Evolutionary conservation across 805 yeast genomes (phyloP), one percentile per base, ranked within the genome.

Genomic region (Yarrowia osloensis): DNA sequence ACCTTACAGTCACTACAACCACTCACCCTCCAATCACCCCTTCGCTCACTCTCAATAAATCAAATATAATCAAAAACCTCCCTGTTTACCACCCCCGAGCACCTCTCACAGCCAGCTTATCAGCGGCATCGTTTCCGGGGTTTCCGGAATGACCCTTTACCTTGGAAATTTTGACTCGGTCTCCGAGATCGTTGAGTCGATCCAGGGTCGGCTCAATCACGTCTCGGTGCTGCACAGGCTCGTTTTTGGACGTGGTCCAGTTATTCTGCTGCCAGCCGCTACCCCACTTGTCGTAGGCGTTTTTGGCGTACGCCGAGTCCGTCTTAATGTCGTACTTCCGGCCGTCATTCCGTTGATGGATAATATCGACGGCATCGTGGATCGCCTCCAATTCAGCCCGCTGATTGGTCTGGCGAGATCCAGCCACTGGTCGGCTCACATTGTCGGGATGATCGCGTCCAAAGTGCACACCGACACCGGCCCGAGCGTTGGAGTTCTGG

Each of bases 311-410:
- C 12, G n/a, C 22, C 5, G 62, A 54, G 46, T 54, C 62, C 4
- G 62, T 37, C 22, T 37, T 37, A 24, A 54, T 37, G 6, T 26
- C 24, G 33, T 54, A 54, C 2, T n/a, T 37, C 2, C 4, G 15
- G 33, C 62, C 46, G 24, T 54, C 62, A 22, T 37, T 54, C 11
- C 62, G 46, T 3, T 15, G 19, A 26, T 37, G 35, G 33, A 54
- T 24, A 6, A 26, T 54, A 4, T 54, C 33, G 22, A 39, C 46
- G 17, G 62, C 44, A 12, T 39, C 46, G 11, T 26, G 62, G 11
- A 54, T 19, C 5, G 47, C 62, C 15, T 54, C 62, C 62, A 54
- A 17, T 29, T 54, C 61, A 22, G 61, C 61, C 29, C 61, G 42
- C 44, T 54, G 61, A 15, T 54, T 54, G 44, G 44, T 35, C 15